Evolutionary conservation across 1,284 basidiomycete species (phyloP).

Genomic region (Cutaneotrichosporon dermatis): DNA sequence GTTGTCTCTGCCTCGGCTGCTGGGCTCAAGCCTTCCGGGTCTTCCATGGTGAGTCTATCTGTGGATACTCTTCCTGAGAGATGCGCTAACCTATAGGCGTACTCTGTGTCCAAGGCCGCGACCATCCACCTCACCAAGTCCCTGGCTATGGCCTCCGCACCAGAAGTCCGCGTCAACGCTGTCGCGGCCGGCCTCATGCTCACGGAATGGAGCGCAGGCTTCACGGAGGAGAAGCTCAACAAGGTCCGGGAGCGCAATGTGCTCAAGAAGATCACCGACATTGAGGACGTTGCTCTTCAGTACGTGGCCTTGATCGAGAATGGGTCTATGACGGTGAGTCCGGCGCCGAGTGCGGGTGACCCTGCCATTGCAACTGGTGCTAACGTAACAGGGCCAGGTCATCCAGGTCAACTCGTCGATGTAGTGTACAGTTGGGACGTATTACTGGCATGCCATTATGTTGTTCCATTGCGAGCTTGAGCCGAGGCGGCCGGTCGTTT

Average conservation of each 20-base stretch:
- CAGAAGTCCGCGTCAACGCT: constrained; percentile 24
- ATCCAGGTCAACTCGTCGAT: constrained; percentile 5
- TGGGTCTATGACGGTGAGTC: constrained; percentile 4
- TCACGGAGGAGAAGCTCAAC: constrained; percentile 18
- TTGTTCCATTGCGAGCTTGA: too few species aligned
- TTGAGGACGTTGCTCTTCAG: constrained; percentile 15
- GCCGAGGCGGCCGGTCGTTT: too few species aligned
- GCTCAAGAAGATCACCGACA: constrained; percentile 13
- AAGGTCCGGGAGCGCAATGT: constrained; percentile 11
- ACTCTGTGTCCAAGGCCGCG: constrained; percentile 25
- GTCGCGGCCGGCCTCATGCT: constrained; percentile 25
- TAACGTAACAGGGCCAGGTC: not conserved
- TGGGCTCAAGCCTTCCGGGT: constrained; percentile 2
- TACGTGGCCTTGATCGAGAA: constrained; percentile 6
- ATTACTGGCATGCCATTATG: too few species aligned
- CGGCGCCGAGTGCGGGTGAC: too few species aligned
- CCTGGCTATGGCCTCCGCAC: constrained; percentile 24
- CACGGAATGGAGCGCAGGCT: constrained; percentile 26
- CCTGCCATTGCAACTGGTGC: not conserved
- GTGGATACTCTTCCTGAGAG: not conserved
- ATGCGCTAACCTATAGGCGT: not conserved
- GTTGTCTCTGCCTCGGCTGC: constrained; percentile 18
- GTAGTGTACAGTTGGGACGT: not conserved
- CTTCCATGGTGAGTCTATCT: constrained; percentile 5
- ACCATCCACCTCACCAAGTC: constrained; percentile 24